Evolutionary conservation across 2,329 filamentous ascomycete species (phyloP), one percentile per base, ranked within the genome.

Genomic region (Pleoardoris graminearum): DNA sequence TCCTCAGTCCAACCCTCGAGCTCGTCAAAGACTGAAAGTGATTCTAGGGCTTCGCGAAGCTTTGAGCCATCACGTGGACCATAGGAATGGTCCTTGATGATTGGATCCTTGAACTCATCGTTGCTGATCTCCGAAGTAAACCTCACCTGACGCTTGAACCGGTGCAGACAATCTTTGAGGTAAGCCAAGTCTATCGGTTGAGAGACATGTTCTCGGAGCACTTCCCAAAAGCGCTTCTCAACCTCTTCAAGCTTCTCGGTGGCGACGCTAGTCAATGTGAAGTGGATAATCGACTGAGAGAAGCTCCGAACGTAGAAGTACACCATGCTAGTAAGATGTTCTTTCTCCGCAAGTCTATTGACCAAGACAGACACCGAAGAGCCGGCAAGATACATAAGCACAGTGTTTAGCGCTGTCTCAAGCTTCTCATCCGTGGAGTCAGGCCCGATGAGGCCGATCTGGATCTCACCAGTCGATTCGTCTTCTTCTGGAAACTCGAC

Each of bases 401-500:
- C 76, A 45, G 96, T 84, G 57, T 89, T 89, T 3, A 97, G 76
- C 1, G 92, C 94, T 12, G 86, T 87, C 10, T 84, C 79, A 66
- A 63, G 64, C 30, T 73, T 54, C 35, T 83, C 73, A 62, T 97
- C 86, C 48, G 83, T 88, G 71, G 88, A 91, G 62, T 87, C 82
- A 0, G 94, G 94, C 0, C 94, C 94, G 50, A 97, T 85, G 75
- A 95, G 96, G 1, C 84, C 88, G 17, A 97, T 85, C 43, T 90
- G 78, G 44, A 97, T 85, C 69, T 97, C 93, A 32, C 94, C 94
- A 50, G 87, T 89, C 0, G 91, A 93, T 70, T 99, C 94, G 61
- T 99, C 94, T 65, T 97, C 93, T 70, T 99, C 94, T 0, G 94
- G 94, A 65, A 99, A 99, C 57, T 96, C 87, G 23, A 96, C 87